Conservation (phyloP, 2,329 filamentous ascomycete species). For the Zarea fungicola region DNA sequence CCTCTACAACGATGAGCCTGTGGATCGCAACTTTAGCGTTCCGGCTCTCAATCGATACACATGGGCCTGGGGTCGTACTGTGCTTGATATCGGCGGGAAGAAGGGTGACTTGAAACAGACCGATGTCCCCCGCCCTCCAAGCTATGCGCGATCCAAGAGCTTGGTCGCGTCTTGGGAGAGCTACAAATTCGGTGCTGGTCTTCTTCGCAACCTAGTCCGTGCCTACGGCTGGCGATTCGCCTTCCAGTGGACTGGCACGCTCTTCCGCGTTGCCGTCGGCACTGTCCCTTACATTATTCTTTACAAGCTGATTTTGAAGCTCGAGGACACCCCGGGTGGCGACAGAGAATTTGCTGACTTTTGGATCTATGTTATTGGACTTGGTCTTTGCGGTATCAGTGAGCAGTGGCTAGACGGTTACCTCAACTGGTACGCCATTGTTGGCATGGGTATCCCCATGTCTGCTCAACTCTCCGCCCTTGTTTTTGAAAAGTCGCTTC, state of each 20-base stretch:
- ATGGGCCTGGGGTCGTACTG: conserved; percentile 56
- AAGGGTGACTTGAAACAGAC: conserved; percentile 56
- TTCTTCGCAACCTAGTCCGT: conserved; percentile 57
- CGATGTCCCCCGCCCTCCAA: conserved; percentile 58
- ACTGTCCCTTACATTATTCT: conserved; percentile 68
- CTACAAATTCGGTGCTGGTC: conserved; percentile 39
- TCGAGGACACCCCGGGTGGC: conserved; percentile 50
- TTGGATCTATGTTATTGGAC: conserved; percentile 63
- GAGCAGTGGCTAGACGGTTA: conserved; percentile 59
- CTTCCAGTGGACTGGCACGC: conserved; percentile 54
- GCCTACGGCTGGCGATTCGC: conserved; percentile 52
- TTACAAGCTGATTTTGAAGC: conserved; percentile 56
- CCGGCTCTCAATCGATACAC: conserved; percentile 58
- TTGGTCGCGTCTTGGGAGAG: conserved; percentile 45
- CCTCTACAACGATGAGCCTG: conserved; percentile 50
- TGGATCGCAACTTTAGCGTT: conserved; percentile 59
- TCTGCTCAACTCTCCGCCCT: conserved; percentile 65
- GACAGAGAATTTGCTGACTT: conserved; percentile 45
- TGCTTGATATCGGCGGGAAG: conserved; percentile 50
- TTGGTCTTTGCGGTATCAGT: conserved; percentile 55
- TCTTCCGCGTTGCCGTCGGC: conserved; percentile 51
- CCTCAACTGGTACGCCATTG: conserved; percentile 62
- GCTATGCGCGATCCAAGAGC: conserved; percentile 46
- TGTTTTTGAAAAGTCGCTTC: conserved; percentile 72
- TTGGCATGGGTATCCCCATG: conserved; percentile 59